Conservation (phyloP, 2,329 filamentous ascomycete genomes). For the Polychaeton citri region DNA sequence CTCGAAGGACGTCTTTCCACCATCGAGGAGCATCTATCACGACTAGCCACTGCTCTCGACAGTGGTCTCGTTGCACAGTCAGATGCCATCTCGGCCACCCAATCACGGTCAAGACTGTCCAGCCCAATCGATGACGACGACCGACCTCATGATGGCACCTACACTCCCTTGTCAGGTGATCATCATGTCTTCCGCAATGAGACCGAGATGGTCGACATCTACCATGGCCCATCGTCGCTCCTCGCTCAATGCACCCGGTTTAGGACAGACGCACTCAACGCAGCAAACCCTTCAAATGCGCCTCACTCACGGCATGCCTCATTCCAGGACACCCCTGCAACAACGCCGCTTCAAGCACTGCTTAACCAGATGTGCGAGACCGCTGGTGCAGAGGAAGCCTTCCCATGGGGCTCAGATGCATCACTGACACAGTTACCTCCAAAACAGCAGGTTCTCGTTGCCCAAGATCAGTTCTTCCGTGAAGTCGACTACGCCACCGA, state of each 20-base stretch:
- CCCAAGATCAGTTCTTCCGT: constrained; percentile 1
- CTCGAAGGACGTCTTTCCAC: constrained; percentile 2
- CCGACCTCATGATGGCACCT: background rate
- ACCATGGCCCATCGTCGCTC: background rate
- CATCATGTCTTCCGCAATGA: background rate
- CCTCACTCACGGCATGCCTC: background rate
- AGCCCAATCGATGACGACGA: background rate
- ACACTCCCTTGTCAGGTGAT: background rate
- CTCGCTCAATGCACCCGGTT: background rate
- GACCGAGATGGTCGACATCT: background rate
- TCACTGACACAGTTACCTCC: background rate
- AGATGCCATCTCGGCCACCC: background rate
- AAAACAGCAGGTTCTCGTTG: constrained; percentile 1
- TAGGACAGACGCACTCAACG: background rate
- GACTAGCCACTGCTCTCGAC: background rate
- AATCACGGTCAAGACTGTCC: background rate
- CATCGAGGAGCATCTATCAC: constrained; percentile 2
- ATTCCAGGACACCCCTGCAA: background rate
- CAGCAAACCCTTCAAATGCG: background rate
- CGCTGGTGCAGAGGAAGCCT: background rate
- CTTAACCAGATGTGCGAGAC: background rate
- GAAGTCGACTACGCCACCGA: constrained; percentile 2
- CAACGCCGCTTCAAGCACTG: background rate
- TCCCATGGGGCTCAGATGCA: background rate
- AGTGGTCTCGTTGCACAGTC: background rate